Evolutionary conservation across 345 rosid species (phyloP).

Genomic region (Excoecaria agallocha): DNA sequence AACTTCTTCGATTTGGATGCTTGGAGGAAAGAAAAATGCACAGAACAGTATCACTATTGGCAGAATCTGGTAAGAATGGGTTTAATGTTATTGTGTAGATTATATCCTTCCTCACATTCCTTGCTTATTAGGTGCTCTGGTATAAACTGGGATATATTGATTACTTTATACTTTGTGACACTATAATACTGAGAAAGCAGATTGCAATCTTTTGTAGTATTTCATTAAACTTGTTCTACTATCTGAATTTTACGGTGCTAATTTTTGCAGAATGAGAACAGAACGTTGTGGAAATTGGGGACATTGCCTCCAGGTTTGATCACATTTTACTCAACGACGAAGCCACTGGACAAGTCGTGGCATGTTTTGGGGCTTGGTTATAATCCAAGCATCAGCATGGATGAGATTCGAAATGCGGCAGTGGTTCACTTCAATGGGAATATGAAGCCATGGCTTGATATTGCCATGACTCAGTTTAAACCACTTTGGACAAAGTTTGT

Average conservation of each 20-base stretch:
- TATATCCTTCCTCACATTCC: too few species aligned
- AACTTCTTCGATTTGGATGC: slow-evolving; percentile 99
- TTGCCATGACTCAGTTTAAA: slow-evolving; percentile 91
- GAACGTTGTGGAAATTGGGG: slow-evolving; percentile 89
- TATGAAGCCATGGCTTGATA: slow-evolving; percentile 98
- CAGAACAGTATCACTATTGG: slow-evolving; percentile 98
- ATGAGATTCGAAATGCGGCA: slow-evolving; percentile 85
- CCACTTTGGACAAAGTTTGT: slow-evolving; percentile 89
- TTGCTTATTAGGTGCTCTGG: background rate
- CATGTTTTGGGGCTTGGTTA: slow-evolving; percentile 95
- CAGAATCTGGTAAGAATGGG: slow-evolving; percentile 68
- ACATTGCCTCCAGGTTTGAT: slow-evolving; percentile 92
- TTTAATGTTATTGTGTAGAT: background rate
- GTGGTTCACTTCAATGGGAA: slow-evolving; percentile 96
- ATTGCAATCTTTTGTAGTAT: background rate
- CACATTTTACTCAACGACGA: slow-evolving; percentile 90
- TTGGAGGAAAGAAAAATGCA: slow-evolving; percentile 98
- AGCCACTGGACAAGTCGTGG: slow-evolving; percentile 94
- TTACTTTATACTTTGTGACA: background rate
- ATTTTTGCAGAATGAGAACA: slow-evolving; percentile 80
- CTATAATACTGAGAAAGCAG: background rate
- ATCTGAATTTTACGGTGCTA: slow-evolving; percentile 4
- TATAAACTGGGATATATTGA: background rate
- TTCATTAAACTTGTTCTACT: background rate
- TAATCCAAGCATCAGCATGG: slow-evolving; percentile 91